Conservation (phyloP, 495 filamentous ascomycete species). For the Cairneyella variabilis region DNA sequence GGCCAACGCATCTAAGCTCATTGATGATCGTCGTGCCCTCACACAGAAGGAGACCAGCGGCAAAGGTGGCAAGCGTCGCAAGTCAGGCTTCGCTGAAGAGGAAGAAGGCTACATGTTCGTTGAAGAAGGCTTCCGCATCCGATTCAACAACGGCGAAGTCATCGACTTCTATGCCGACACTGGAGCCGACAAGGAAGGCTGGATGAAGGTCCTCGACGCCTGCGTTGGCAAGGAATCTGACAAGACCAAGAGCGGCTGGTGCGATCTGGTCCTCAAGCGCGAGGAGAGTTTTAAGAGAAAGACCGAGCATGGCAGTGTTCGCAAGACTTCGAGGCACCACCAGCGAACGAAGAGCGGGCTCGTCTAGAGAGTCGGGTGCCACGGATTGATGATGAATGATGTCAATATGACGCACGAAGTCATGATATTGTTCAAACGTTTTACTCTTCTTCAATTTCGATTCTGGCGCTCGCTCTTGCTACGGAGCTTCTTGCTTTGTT, state of each 20-base stretch:
- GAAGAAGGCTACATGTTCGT: slow-evolving; percentile 99
- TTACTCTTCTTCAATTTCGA: slow-evolving; percentile 1
- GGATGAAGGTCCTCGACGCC: slow-evolving; percentile 79
- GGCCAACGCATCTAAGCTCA: slow-evolving; percentile 87
- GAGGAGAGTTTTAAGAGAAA: slow-evolving; percentile 34
- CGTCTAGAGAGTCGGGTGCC: slow-evolving; percentile 15
- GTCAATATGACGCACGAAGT: slow-evolving; percentile 20
- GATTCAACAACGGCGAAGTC: slow-evolving; percentile 94
- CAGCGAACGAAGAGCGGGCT: slow-evolving; percentile 53
- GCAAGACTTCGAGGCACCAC: slow-evolving; percentile 40
- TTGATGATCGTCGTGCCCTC: slow-evolving; percentile 85
- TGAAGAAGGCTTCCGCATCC: slow-evolving; percentile 96
- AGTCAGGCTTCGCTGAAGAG: slow-evolving; percentile 94
- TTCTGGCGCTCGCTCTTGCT: not conserved
- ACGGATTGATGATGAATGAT: slow-evolving; percentile 17
- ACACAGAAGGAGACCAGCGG: slow-evolving; percentile 73
- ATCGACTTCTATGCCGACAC: slow-evolving; percentile 98
- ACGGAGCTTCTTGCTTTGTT: slow-evolving; percentile 1
- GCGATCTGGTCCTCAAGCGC: slow-evolving; percentile 72
- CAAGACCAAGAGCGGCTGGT: slow-evolving; percentile 59
- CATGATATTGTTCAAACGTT: not conserved
- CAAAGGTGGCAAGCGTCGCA: slow-evolving; percentile 73
- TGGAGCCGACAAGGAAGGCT: slow-evolving; percentile 77
- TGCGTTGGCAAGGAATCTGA: slow-evolving; percentile 39
- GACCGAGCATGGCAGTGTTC: slow-evolving; percentile 28